Percentiles rank a stretch among this genome's conserved stretches.
Conservation (phyloP, 768 basidiomycete species). For the Dentipellis fragilis region DNA sequence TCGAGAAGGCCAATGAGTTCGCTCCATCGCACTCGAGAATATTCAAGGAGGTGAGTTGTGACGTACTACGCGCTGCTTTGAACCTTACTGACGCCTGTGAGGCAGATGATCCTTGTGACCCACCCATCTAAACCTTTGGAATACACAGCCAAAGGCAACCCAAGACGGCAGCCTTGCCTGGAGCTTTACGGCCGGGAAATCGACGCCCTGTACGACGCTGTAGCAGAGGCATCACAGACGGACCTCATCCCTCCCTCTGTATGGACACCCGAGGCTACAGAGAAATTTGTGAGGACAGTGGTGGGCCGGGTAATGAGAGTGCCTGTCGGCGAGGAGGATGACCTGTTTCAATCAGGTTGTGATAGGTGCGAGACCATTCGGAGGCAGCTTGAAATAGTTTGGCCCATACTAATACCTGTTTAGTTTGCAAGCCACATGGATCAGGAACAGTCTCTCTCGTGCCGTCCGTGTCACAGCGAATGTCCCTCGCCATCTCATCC, state of each 20-base stretch:
- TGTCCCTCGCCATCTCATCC: slow-evolving; percentile 4
- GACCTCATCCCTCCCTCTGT: background rate
- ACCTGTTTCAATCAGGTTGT: background rate
- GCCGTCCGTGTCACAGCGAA: background rate
- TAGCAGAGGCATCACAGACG: background rate
- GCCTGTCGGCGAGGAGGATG: background rate
- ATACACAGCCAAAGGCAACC: slow-evolving; percentile 13
- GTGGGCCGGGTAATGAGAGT: background rate
- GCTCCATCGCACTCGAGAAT: slow-evolving; percentile 15
- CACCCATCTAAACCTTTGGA: slow-evolving; percentile 10
- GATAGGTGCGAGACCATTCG: background rate
- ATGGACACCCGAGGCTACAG: background rate
- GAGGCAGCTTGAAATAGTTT: background rate
- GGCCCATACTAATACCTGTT: background rate
- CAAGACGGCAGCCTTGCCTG: slow-evolving; percentile 6
- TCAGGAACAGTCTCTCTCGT: background rate
- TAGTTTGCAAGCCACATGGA: background rate
- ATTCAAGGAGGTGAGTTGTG: slow-evolving; percentile 13
- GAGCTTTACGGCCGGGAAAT: slow-evolving; percentile 8
- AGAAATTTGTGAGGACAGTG: background rate
- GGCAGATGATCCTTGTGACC: slow-evolving; percentile 15
- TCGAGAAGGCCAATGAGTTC: slow-evolving; percentile 14
- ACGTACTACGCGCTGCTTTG: background rate
- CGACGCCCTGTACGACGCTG: slow-evolving; percentile 6
- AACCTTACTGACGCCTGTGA: background rate